Evolutionary conservation across 1,284 basidiomycete species (phyloP).

Genomic region (Ustilago vetiveriae): DNA sequence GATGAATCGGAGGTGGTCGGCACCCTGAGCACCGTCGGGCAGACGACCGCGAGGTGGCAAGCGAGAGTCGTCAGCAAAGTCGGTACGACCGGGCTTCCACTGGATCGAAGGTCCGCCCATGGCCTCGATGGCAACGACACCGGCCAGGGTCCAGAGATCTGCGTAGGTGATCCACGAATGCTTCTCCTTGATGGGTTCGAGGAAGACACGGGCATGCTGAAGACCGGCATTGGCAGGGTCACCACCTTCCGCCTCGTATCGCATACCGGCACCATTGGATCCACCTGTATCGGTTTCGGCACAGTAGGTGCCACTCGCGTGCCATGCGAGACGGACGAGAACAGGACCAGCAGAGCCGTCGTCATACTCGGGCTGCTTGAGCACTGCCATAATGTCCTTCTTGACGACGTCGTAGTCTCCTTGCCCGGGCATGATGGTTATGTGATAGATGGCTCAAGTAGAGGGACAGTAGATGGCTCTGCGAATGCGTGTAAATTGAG

Average conservation of each 20-base stretch:
- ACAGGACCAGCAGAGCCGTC: constrained; percentile 65
- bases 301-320: constrained; percentile 65
- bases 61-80: constrained; percentile 68
- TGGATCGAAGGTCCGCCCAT: constrained; percentile 70
- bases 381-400: constrained; percentile 60
- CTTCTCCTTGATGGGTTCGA: constrained; percentile 70
- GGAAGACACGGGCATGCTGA: constrained; percentile 71
- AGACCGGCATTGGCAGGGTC: constrained; percentile 68
- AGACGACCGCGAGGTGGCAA: constrained; percentile 68
- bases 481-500: too few species aligned
- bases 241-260: constrained; percentile 69
- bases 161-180: constrained; percentile 71
- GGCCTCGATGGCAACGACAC: constrained; percentile 70
- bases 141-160: constrained; percentile 69
- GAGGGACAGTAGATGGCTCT: not conserved
- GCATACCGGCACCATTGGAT: constrained; percentile 69
- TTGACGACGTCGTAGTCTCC: constrained; percentile 62
- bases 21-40: constrained; percentile 70
- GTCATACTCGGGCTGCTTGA: constrained; percentile 66
- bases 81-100: constrained; percentile 70
- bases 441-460: too few species aligned
- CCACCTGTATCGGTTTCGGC: constrained; percentile 69
- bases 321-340: constrained; percentile 65
- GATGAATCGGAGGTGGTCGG: constrained; percentile 70
- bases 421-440: constrained; percentile 38